Evolutionary conservation across 495 filamentous ascomycete species (phyloP), one percentile per base, ranked within the genome.

Genomic region (Rostrohypoxylon terebratum): DNA sequence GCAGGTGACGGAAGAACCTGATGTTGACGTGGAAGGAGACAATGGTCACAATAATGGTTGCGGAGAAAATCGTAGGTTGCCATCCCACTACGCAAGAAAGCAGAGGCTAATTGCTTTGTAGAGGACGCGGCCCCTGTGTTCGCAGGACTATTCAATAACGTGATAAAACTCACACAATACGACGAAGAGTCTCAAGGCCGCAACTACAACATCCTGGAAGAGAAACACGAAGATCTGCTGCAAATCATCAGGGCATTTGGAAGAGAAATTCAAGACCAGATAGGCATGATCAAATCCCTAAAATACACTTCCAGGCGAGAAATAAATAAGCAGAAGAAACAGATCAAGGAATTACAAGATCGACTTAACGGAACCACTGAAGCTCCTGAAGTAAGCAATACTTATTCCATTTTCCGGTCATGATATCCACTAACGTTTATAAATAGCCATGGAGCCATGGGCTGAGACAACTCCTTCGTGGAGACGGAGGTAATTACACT

Each of bases 371-470:
- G 33, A 4, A 59, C 25, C 13, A 16, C 16, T 7, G 25, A 16
- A 33, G 34, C 34, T 14, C 34, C 10, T 8, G 28, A 4, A 34
- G 34, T 59, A 36, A 59, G 2, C n/a, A 23, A 25, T 28, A 2
- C 11, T 16, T 18, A 34, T 2, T 42, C 18, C 6, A 20, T 21
- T 2, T 59, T 23, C 23, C 0, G 2, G n/a, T 10, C 42, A n/a
- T 0, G 14, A 20, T 23, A 20, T 23, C 18, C 36, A 25, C 31
- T 50, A 13, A 66, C 33, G 23, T 47, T 44, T 6, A 38, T 20
- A 8, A 11, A 48, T 58, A 71, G 66, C 45, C 71, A 16, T 76
- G 71, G 74, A 58, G 51, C 9, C 2, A 16, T 5, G 23, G 42
- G 31, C 21, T 76, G 8, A 69, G 74, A 20, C 48, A 21, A 2